Base-by-base conservation (phyloP, 306 rosid species). In the Dryas alaskensis region DNA sequence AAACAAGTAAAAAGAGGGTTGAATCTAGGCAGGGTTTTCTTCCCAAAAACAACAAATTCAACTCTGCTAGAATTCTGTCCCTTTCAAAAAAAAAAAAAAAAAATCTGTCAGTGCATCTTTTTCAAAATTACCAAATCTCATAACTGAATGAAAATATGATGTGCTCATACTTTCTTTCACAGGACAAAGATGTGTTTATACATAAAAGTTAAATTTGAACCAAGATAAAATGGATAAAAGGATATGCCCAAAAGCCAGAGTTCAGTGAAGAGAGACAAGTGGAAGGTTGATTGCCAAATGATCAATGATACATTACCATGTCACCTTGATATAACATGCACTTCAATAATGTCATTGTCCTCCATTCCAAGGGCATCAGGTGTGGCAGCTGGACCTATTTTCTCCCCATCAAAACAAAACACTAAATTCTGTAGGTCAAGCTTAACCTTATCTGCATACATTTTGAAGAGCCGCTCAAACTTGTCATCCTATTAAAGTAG, bases 381-480 rank as follows among this genome's bases (percentile, higher is more conserved):
- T 69, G 97, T 92, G 48, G 84, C 88, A 47, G 85, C 75, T 48
- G 82, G 78, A 76, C 82, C 75, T 43, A 94, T 63, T 86, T 84
- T 89, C 68, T 94, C 97, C 37, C 99, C 99, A 71, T 94, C 99
- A 77, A 94, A 94, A 59, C 82, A 66, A 73, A 94, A 83, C 19
- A 86, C 90, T 58, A 94, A 79, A 61, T 60, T 86, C 73, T 76
- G 76, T 3, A 19, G 67, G 79, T 88, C 96, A 44, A 89, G 82
- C 80, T 82, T 88, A 72, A 67, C 75, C 76, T 86, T 94, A 49
- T 88, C 93, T 0, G 96, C 88, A 54, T 94, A 89, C 76, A 82
- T 57, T 79, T 88, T 89, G 82, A 87, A 84, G 65, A 94, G 80
- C 82, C 97, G 83, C 82, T 88, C 99, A 72, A 94, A 87, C 72